Base-by-base conservation (phyloP, 495 filamentous ascomycete genomes). In the Talaromyces trachyspermus region DNA sequence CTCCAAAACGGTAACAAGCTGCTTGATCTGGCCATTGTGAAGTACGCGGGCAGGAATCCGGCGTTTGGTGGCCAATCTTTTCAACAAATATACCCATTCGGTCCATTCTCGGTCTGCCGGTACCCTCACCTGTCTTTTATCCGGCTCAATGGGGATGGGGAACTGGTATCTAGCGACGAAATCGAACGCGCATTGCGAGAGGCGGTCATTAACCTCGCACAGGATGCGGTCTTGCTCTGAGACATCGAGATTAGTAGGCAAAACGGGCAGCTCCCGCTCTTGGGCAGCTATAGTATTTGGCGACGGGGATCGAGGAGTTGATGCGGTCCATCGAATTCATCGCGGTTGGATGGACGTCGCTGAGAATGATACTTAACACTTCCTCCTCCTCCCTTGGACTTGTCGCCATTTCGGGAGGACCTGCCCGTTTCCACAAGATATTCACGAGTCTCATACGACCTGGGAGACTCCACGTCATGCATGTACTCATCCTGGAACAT, bases 151-250 rank as follows among this genome's bases (percentile, higher is more conserved):
- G 12, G 88, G 88, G 57, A 94, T 86, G 8, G 86, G 88, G 60
- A 94, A 94, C 62, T 88, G 85, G 59, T 90, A 91, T 64, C 84
- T 87, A 55, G 87, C 87, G 54, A 94, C 78, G 63, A 91, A 94
- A 71, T 90, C 84, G 72, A 83, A 94, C 22, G 86, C 88, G 61
- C 85, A 90, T 61, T 83, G 82, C 36, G 87, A 88, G 35, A 94
- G 72, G 43, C 85, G 77, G 63, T 89, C 85, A 69, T 94, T 90
- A 62, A 94, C 85, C 54, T 79, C 71, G 44, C 75, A 77, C 49
- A 94, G 70, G 52, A 91, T 84, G 58, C 74, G 78, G 64, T 94
- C 86, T 73, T 90, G 86, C 64, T 91, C 86, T 62, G 86, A 78
- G 47, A 85, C 82, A 56, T 86, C 71, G 27, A 94, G 78, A 65